phyloP scores from a whole-genome alignment of 202 grass and related monocot species.

The Alloteropsis angusta region DNA sequence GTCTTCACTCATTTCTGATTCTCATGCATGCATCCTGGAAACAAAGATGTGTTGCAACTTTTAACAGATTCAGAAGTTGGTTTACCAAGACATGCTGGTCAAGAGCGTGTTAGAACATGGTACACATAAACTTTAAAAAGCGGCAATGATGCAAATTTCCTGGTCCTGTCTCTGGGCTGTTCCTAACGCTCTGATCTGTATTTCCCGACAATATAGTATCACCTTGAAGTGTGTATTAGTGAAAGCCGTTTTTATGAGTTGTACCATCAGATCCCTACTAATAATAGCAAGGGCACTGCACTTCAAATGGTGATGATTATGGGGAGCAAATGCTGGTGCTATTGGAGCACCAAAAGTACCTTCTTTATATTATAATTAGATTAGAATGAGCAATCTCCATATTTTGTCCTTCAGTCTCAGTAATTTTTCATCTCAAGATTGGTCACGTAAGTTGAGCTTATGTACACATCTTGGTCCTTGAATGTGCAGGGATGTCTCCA shows the following conservation, averaged over 20 bases:
- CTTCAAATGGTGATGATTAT: not conserved
- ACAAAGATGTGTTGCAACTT: slow-evolving; percentile 12
- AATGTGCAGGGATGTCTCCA: not conserved
- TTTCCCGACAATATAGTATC: not conserved
- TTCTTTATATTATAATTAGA: not conserved
- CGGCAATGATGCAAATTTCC: slow-evolving; percentile 12
- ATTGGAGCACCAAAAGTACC: not conserved
- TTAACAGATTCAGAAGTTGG: slow-evolving; percentile 14
- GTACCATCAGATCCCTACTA: not conserved
- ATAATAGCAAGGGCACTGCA: not conserved
- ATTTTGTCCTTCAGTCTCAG: not conserved
- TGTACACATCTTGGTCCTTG: not conserved
- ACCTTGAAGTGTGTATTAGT: slow-evolving; percentile 8
- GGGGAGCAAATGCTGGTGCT: not conserved
- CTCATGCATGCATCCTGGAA: slow-evolving; percentile 27
- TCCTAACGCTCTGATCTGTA: not conserved
- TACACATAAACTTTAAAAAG: not conserved
- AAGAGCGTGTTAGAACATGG: not conserved
- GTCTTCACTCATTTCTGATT: slow-evolving; percentile 10
- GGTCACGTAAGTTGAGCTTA: not conserved
- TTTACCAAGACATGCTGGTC: slow-evolving; percentile 3
- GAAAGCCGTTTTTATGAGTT: not conserved
- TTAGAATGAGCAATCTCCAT: not conserved
- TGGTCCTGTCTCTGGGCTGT: slow-evolving; percentile 7
- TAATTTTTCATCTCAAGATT: not conserved